phyloP scores from a whole-genome alignment of 2,329 filamentous ascomycete species.

The Huntiella moniliformis region DNA sequence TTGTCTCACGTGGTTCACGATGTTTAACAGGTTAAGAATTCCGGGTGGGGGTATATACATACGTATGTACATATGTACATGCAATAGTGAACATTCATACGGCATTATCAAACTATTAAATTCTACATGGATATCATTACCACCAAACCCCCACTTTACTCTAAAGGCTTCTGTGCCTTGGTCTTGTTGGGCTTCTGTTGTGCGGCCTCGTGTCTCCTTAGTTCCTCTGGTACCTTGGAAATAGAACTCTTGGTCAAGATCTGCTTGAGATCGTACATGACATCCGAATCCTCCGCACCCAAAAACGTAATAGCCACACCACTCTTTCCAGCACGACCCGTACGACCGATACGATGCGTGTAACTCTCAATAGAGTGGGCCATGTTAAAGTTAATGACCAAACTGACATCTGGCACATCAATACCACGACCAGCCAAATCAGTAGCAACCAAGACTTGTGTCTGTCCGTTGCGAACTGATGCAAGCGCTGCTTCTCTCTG shows the following conservation, averaged over 20 bases:
- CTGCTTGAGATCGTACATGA: conserved; percentile 86
- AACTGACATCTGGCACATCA: conserved; percentile 79
- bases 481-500: conserved; percentile 86
- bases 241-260: conserved; percentile 85
- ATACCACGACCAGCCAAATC: conserved; percentile 95
- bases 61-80: no score
- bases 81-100: no score
- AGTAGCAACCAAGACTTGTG: conserved; percentile 83
- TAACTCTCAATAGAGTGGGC: conserved; percentile 81
- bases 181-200: conserved; percentile 51
- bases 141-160: background rate
- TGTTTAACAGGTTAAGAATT: no score
- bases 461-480: conserved; percentile 61
- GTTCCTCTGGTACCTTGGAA: conserved; percentile 75
- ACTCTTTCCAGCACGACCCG: conserved; percentile 89
- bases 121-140: no score
- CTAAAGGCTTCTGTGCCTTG: conserved; percentile 13
- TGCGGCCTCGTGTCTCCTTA: conserved; percentile 76
- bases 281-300: conserved; percentile 73
- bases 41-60: no score
- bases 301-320: conserved; percentile 94
- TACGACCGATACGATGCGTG: conserved; percentile 90
- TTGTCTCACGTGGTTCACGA: no score
- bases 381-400: conserved; percentile 99
- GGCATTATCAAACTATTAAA: no score